phyloP scores from a whole-genome alignment of 148 eudicot genomes.

The Rhododendron williamsianum region DNA sequence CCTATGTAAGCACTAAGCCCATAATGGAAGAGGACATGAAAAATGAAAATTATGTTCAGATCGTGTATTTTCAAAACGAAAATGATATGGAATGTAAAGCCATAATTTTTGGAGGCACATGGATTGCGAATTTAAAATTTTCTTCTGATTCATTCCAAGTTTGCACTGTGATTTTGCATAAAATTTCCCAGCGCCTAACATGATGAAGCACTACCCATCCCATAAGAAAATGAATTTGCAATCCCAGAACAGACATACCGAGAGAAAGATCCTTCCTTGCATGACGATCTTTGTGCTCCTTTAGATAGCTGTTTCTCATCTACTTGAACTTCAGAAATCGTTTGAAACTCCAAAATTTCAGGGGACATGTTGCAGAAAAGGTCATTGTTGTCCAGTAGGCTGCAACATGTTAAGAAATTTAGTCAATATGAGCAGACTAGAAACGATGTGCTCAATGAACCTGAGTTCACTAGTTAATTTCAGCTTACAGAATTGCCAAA shows the following conservation, averaged over 20 bases:
- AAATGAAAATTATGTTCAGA: neutral
- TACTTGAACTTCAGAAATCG: constrained; percentile 31
- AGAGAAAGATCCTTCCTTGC: constrained; percentile 15
- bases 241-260: constrained; percentile 11
- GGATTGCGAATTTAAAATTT: neutral
- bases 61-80: neutral
- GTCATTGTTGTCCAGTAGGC: constrained; percentile 60
- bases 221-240: neutral
- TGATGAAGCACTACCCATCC: neutral
- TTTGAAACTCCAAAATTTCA: constrained; percentile 26
- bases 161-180: neutral
- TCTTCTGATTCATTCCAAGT: neutral
- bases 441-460: neutral
- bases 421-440: constrained; percentile 1
- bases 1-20: neutral
- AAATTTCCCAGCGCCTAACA: neutral
- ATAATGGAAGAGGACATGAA: neutral
- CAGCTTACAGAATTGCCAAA: constrained; percentile 50
- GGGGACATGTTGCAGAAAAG: constrained; percentile 29
- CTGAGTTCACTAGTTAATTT: neutral
- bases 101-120: neutral
- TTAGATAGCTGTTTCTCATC: constrained; percentile 20
- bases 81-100: neutral
- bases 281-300: neutral
- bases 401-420: constrained; percentile 23